Base-by-base conservation (phyloP, 1,139 yeast genomes). In the Taphrina deformans region DNA sequence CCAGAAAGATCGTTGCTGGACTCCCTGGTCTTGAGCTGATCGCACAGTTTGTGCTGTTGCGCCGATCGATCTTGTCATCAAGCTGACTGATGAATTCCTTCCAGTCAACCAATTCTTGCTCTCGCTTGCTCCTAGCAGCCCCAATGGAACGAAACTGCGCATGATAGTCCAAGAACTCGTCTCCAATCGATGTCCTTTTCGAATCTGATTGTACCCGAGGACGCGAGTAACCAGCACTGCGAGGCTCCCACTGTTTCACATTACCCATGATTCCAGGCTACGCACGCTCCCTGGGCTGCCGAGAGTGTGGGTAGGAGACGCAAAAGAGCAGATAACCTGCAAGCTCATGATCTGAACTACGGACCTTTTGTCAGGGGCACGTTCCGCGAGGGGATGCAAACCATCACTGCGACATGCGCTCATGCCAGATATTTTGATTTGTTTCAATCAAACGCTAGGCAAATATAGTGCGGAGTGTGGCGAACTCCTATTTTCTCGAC, bases 191-290 rank as follows among this genome's bases (percentile, higher is more conserved):
- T 38, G 41, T 38, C 41, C 41, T 38, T n/a, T 7, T 7, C n/a
- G 41, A 38, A n/a, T 38, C 41, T 38, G 41, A 7, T n/a, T 12
- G n/a, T n/a, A 38, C 1, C 1, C 48, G 48, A 23, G 27, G 24
- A 16, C 52, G 52, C 14, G 35, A 16, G 33, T 14, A 48, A 10
- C 52, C 52, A 26, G 52, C 52, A 48, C 52, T 48, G 23, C 52
- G 52, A 16, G 52, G 52, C 18, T 48, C 52, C 41, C 41, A 38
- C 16, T 38, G 41, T 38, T 38, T 38, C 5, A n/a, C n/a, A 38
- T 18, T 18, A 38, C 14, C 6, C 41, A 38, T 31, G 5, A n/a
- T n/a, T n/a, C n/a, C n/a, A n/a, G n/a, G n/a, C n/a, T n/a, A n/a
- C n/a, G n/a, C n/a, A n/a, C n/a, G n/a, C n/a, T n/a, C n/a, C n/a